Conservation (phyloP, 2,329 filamentous ascomycete genomes). For the Pseudogymnoascus sp. region DNA sequence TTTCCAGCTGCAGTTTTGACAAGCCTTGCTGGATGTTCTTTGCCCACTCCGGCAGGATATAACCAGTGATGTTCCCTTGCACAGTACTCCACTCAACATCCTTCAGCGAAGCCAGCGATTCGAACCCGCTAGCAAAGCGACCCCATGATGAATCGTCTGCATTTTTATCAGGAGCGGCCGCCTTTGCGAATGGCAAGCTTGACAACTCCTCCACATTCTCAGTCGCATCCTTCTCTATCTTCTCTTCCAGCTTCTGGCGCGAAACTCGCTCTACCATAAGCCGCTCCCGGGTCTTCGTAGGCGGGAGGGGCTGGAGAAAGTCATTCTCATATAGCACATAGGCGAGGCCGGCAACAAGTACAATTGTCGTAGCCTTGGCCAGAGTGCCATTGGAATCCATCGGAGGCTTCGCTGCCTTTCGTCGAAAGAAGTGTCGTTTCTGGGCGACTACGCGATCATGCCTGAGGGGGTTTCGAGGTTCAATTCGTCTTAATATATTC, state of each 20-base stretch:
- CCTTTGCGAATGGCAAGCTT: slow-evolving; percentile 19
- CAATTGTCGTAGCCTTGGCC: slow-evolving; percentile 20
- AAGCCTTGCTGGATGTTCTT: slow-evolving; percentile 67
- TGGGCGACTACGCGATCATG: not conserved
- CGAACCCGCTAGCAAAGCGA: slow-evolving; percentile 16
- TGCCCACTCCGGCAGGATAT: slow-evolving; percentile 77
- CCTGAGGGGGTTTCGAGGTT: not conserved
- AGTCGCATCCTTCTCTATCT: slow-evolving; percentile 17
- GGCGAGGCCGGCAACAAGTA: slow-evolving; percentile 20
- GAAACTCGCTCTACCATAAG: not conserved
- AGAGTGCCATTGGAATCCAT: slow-evolving; percentile 19
- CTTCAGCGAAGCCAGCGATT: slow-evolving; percentile 41
- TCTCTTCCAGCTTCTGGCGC: slow-evolving; percentile 18
- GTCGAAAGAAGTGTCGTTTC: not conserved
- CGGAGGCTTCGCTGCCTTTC: not conserved
- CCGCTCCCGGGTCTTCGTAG: slow-evolving; percentile 20
- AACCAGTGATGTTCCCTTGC: slow-evolving; percentile 55
- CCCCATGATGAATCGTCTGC: slow-evolving; percentile 26
- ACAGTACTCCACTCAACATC: slow-evolving; percentile 48
- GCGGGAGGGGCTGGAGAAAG: slow-evolving; percentile 26
- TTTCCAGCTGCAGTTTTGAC: slow-evolving; percentile 75
- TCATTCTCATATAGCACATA: slow-evolving; percentile 27
- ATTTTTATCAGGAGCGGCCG: not conserved
- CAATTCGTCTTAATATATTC: not conserved
- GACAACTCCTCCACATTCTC: slow-evolving; percentile 22